Evolutionary conservation across 352 stramenopile species (phyloP).

Genomic region (Elongisporangium undulatum): DNA sequence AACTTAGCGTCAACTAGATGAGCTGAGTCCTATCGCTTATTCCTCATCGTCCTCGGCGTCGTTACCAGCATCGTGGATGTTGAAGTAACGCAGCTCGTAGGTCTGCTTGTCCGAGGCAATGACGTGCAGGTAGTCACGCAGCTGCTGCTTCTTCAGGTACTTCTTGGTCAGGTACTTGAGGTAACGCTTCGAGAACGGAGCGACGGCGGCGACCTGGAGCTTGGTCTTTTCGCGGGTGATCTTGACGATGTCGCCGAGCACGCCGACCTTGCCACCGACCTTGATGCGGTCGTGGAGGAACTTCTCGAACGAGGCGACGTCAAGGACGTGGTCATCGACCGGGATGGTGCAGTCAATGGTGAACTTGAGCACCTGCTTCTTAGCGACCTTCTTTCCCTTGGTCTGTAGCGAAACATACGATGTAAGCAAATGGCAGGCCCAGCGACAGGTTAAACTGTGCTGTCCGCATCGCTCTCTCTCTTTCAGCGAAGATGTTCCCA

Average conservation of each 20-base stretch:
- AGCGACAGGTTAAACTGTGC: background rate
- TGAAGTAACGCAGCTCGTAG: slow-evolving; percentile 99
- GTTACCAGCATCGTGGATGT: slow-evolving; percentile 93
- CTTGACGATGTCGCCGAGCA: slow-evolving; percentile 93
- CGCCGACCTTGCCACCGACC: slow-evolving; percentile 97
- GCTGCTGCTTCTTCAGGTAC: slow-evolving; percentile 99
- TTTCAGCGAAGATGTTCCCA: background rate
- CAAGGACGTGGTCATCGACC: slow-evolving; percentile 98
- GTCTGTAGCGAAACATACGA: slow-evolving; percentile 21
- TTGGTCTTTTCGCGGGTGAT: slow-evolving; percentile 97
- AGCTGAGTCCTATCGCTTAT: slow-evolving; percentile 37
- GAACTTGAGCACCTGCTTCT: slow-evolving; percentile 91
- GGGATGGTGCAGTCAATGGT: slow-evolving; percentile 94
- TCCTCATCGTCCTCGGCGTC: slow-evolving; percentile 87
- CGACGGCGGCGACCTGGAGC: slow-evolving; percentile 92
- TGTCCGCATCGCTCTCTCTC: background rate
- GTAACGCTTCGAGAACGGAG: slow-evolving; percentile 98
- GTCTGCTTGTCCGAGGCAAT: slow-evolving; percentile 98
- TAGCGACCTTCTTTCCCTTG: slow-evolving; percentile 87
- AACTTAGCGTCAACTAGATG: slow-evolving; percentile 1
- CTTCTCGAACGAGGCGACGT: slow-evolving; percentile 99
- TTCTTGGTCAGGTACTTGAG: slow-evolving; percentile 99
- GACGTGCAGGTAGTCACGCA: slow-evolving; percentile 99
- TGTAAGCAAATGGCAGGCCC: slow-evolving; percentile 7
- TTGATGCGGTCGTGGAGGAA: slow-evolving; percentile 99